Percentiles rank a stretch among this genome's conserved stretches.
phyloP scores from a whole-genome alignment of 179 eudicot species.

The Silene noctiflora region DNA sequence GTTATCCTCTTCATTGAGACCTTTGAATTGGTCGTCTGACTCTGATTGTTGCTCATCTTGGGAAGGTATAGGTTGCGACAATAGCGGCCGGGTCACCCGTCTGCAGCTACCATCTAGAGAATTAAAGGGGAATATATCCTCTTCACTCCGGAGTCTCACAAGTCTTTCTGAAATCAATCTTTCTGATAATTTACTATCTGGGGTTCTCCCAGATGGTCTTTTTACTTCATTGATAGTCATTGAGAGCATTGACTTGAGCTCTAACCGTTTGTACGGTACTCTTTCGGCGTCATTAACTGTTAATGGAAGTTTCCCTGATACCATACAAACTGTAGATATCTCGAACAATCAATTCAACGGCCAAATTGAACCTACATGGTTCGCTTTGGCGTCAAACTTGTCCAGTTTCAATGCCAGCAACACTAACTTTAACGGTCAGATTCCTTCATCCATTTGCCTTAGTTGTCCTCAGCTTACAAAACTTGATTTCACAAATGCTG shows the following conservation, averaged over 20 bases:
- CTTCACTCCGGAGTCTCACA: constrained; percentile 45
- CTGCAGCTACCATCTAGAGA: constrained; percentile 48
- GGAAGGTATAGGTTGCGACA: constrained; percentile 71
- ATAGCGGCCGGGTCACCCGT: constrained; percentile 38
- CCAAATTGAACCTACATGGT: constrained; percentile 38
- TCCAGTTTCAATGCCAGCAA: constrained; percentile 56
- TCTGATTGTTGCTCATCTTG: constrained; percentile 63
- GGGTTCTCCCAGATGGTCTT: constrained; percentile 55
- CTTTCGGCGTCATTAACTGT: constrained; percentile 29
- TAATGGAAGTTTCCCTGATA: constrained; percentile 31
- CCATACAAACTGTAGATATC: constrained; percentile 42
- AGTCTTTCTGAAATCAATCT: constrained; percentile 56
- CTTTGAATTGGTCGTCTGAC: constrained; percentile 50
- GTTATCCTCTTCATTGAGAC: constrained; percentile 30
- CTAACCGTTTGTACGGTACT: constrained; percentile 47
- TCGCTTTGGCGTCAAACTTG: constrained; percentile 40
- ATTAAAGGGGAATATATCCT: constrained; percentile 49
- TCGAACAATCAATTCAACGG: constrained; percentile 70
- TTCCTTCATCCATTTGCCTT: constrained; percentile 52
- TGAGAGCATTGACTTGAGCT: constrained; percentile 64
- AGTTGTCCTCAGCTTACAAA: constrained; percentile 31
- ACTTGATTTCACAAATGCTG: constrained; percentile 68
- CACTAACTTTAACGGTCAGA: constrained; percentile 48
- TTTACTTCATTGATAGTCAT: constrained; percentile 46
- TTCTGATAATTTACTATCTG: constrained; percentile 58